Evolutionary conservation across 257 asterid genomes (phyloP).

Genomic region (Lycium ferocissimum): DNA sequence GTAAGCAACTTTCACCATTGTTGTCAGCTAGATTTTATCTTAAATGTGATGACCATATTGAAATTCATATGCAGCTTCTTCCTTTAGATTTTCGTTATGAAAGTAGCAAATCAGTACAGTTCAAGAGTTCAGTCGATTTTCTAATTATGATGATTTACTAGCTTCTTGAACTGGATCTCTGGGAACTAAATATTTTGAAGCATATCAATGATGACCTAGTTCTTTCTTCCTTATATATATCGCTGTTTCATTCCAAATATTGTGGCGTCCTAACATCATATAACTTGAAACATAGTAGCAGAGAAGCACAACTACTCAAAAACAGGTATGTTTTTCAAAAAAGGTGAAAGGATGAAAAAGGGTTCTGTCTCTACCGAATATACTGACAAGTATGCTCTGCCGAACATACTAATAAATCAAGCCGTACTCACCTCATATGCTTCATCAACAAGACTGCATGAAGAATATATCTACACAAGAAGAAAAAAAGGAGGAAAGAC

Average conservation of each 20-base stretch:
- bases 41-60: not conserved
- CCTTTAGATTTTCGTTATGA: not conserved
- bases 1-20: not conserved
- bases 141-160: not conserved
- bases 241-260: not conserved
- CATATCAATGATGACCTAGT: not conserved
- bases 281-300: not conserved
- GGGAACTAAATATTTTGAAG: conserved; percentile 9
- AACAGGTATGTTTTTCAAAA: not conserved
- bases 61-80: not conserved
- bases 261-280: not conserved
- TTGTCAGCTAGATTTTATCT: not conserved
- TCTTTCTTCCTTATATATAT: not conserved
- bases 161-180: conserved; percentile 1
- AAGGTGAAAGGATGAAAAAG: not conserved
- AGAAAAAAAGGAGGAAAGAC: conserved; percentile 7
- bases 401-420: not conserved
- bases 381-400: not conserved
- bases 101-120: not conserved
- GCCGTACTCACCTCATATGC: not conserved
- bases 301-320: not conserved
- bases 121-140: not conserved
- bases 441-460: not conserved
- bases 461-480: not conserved
- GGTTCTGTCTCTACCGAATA: not conserved